Evolutionary conservation across 192 early-diverging fungal genomes (phyloP), one percentile per base, ranked within the genome.

Genomic region (Coemansia sp.): DNA sequence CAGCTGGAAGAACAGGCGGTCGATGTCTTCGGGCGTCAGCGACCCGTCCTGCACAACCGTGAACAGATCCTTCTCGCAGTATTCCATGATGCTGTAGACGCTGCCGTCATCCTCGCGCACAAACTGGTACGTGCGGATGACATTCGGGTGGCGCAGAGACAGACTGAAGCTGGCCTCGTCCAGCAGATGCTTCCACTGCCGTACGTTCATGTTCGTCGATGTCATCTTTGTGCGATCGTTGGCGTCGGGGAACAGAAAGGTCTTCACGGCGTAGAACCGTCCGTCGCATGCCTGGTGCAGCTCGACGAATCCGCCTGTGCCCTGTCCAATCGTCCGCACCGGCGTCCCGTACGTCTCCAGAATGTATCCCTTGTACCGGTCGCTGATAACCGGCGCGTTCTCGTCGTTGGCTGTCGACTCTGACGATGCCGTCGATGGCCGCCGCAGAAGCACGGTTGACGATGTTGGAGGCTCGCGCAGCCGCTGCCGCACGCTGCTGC

Each of bases 31-130:
- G 1, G 83, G 77, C 6, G 84, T 84, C 85, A 97, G 83, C 47
- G 79, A 48, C 20, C 89, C 89, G 13, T 78, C 82, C 77, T 90
- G 88, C 10, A 98, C 94, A 0, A 88, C 75, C 1, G 82, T 83
- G 61, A 89, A 98, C 66, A 98, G 70, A 65, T 98, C 96, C 44
- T 87, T 88, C 55, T 88, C 88, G 55, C 90, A 91, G 83, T 91
- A 96, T 80, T 98, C 96, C 93, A 92, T 90, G 50, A 91, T 85
- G 70, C 88, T 82, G 65, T 87, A 91, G 50, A 85, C 86, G 25
- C 70, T 75, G 48, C 80, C 75, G 57, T 83, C 77, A 28, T 79
- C 69, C 66, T 90, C 89, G 61, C 85, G 79, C 53, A 92, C 83
- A 62, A 90, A 88, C 64, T 91, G 88, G 55, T 88, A 69, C 0